phyloP scores from a whole-genome alignment of 768 basidiomycete genomes.

The Naganishia vaughanmartiniae region DNA sequence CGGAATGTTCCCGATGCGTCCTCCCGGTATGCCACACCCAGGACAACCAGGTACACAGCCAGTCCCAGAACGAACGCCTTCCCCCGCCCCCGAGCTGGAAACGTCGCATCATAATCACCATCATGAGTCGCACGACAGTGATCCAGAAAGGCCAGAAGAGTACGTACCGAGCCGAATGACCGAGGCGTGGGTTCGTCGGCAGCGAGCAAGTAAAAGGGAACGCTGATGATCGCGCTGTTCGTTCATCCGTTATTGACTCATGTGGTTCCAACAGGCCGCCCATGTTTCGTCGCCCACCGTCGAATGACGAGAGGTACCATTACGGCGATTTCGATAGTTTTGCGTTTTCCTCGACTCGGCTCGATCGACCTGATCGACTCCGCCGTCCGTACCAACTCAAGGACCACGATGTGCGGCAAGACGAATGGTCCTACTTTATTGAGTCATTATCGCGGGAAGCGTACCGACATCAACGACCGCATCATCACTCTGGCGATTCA shows the following conservation, averaged over 20 bases:
- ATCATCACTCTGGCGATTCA: not conserved
- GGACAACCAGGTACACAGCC: not conserved
- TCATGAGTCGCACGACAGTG: not conserved
- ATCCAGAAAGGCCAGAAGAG: constrained; percentile 25
- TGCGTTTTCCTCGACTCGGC: constrained; percentile 14
- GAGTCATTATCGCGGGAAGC: constrained; percentile 26
- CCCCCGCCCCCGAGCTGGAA: not conserved
- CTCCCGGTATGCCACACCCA: constrained; percentile 13
- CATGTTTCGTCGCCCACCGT: constrained; percentile 27
- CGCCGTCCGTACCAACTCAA: constrained; percentile 24
- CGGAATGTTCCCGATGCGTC: constrained; percentile 18
- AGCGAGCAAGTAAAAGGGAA: not conserved
- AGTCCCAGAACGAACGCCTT: not conserved
- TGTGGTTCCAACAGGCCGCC: constrained; percentile 20
- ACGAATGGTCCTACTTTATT: constrained; percentile 31
- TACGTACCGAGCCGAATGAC: constrained; percentile 1
- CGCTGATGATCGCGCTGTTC: not conserved
- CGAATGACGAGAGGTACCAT: constrained; percentile 8
- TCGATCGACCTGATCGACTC: constrained; percentile 14
- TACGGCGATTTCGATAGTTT: constrained; percentile 30
- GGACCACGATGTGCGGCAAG: constrained; percentile 20
- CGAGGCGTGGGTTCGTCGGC: not conserved
- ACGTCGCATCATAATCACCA: not conserved
- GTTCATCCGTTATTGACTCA: not conserved
- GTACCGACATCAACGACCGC: constrained; percentile 17